Conservation (phyloP, 2,329 filamentous ascomycete species). For the Aureobasidium sp. region DNA sequence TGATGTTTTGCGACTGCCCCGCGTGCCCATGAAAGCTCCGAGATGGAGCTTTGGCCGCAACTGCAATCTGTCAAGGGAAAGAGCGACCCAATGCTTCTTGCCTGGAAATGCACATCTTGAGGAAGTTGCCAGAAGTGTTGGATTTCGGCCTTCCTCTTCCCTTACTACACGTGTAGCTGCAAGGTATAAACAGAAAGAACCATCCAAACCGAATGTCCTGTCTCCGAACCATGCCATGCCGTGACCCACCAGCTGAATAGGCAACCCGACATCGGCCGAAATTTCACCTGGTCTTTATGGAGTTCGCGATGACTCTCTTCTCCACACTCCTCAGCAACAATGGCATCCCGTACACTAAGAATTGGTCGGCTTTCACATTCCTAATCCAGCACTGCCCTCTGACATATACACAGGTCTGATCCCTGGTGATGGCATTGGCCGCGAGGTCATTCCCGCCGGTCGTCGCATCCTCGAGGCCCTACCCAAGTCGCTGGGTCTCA, state of each 20-base stretch:
- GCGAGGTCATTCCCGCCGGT: constrained; percentile 93
- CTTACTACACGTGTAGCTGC: neutral
- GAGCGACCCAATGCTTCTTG: neutral
- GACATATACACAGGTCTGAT: constrained; percentile 64
- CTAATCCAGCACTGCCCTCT: neutral
- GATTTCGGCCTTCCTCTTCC: neutral
- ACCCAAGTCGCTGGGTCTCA: constrained; percentile 79
- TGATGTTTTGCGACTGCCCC: constrained; percentile 13
- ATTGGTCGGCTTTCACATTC: constrained; percentile 49
- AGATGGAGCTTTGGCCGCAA: constrained; percentile 12
- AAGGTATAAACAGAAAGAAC: no score
- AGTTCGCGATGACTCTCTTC: constrained; percentile 1
- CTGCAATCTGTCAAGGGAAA: neutral
- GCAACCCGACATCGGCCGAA: constrained; percentile 15
- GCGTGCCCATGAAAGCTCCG: neutral
- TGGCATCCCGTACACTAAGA: constrained; percentile 60
- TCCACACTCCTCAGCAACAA: constrained; percentile 26
- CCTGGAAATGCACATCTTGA: neutral
- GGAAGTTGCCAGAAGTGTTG: neutral
- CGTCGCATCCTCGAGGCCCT: constrained; percentile 88
- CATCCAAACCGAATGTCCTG: neutral
- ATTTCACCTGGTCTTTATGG: neutral
- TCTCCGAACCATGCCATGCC: neutral
- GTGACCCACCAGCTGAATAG: neutral
- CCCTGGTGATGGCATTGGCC: constrained; percentile 95